phyloP scores from a whole-genome alignment of 2,329 filamentous ascomycete species.

The Arachnomyces sp. region DNA sequence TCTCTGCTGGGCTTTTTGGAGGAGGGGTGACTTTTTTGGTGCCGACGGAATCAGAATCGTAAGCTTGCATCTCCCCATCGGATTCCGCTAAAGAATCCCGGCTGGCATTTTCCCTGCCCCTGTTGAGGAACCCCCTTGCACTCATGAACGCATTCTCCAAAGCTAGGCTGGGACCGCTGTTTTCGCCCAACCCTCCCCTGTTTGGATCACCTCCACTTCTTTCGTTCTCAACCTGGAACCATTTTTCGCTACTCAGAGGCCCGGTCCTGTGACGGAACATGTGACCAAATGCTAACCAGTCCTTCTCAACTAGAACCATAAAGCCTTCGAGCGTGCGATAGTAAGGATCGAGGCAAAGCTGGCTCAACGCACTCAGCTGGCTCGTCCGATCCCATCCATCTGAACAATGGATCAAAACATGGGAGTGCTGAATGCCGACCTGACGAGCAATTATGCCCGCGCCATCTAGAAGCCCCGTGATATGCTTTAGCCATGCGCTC shows the following conservation, averaged over 20 bases:
- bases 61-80: slow-evolving; percentile 44
- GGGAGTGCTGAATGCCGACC: slow-evolving; percentile 84
- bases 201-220: slow-evolving; percentile 49
- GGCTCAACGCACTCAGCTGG: slow-evolving; percentile 82
- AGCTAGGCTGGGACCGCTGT: slow-evolving; percentile 53
- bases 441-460: slow-evolving; percentile 76
- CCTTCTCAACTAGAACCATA: slow-evolving; percentile 89
- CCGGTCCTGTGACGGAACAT: slow-evolving; percentile 94
- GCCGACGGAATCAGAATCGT: slow-evolving; percentile 38
- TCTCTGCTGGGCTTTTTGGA: slow-evolving; percentile 38
- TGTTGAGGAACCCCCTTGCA: slow-evolving; percentile 80
- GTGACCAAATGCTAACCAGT: slow-evolving; percentile 95
- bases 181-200: slow-evolving; percentile 30
- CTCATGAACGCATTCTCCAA: slow-evolving; percentile 78
- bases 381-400: slow-evolving; percentile 98
- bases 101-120: slow-evolving; percentile 58
- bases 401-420: slow-evolving; percentile 94
- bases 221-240: slow-evolving; percentile 85
- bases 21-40: slow-evolving; percentile 28
- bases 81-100: slow-evolving; percentile 56
- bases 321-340: slow-evolving; percentile 92
- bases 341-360: slow-evolving; percentile 91
- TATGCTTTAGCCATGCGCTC: slow-evolving; percentile 88
- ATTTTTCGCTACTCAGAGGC: slow-evolving; percentile 80
- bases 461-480: slow-evolving; percentile 73